Percentiles rank a stretch among this genome's conserved stretches.
Conservation (phyloP, 2,329 filamentous ascomycete species). For the Calonectria pseudoturangicola region DNA sequence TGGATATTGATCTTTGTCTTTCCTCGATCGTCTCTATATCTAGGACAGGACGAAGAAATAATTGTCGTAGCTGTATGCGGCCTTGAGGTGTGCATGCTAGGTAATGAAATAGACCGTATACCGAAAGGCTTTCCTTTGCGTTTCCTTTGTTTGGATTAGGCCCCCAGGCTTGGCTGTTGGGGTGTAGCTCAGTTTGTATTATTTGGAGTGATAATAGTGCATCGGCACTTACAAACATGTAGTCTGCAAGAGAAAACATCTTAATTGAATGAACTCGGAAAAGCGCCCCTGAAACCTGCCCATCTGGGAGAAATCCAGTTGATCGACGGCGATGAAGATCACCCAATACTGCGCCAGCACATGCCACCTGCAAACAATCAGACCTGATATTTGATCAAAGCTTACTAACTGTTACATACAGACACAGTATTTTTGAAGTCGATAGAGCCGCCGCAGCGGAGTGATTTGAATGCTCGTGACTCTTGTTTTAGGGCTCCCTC, state of each 20-base stretch:
- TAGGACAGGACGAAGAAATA: conserved; percentile 86
- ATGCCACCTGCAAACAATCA: conserved; percentile 78
- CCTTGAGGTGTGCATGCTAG: conserved; percentile 88
- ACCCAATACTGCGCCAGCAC: conserved; percentile 89
- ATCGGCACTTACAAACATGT: conserved; percentile 88
- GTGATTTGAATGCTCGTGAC: conserved; percentile 75
- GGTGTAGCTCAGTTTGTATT: conserved; percentile 87
- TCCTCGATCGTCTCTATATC: conserved; percentile 80
- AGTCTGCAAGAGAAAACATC: conserved; percentile 81
- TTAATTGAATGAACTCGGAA: conserved; percentile 79
- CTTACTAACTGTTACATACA: conserved; percentile 61
- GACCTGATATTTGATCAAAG: background rate
- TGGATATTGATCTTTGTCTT: conserved; percentile 81
- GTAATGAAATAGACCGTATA: conserved; percentile 88
- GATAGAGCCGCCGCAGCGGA: conserved; percentile 82
- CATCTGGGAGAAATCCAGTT: conserved; percentile 77
- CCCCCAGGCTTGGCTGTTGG: conserved; percentile 86
- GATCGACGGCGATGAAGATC: conserved; percentile 80
- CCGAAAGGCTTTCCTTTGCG: conserved; percentile 86
- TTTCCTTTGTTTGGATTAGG: conserved; percentile 65
- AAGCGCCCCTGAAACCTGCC: conserved; percentile 67
- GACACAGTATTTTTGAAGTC: conserved; percentile 84
- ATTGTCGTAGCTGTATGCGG: conserved; percentile 81
- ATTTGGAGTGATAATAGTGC: conserved; percentile 90
- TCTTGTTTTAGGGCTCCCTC: conserved; percentile 63